Evolutionary conservation across 148 eudicot genomes (phyloP), one percentile per base, ranked within the genome.

Genomic region (Chenopodium quinoa): DNA sequence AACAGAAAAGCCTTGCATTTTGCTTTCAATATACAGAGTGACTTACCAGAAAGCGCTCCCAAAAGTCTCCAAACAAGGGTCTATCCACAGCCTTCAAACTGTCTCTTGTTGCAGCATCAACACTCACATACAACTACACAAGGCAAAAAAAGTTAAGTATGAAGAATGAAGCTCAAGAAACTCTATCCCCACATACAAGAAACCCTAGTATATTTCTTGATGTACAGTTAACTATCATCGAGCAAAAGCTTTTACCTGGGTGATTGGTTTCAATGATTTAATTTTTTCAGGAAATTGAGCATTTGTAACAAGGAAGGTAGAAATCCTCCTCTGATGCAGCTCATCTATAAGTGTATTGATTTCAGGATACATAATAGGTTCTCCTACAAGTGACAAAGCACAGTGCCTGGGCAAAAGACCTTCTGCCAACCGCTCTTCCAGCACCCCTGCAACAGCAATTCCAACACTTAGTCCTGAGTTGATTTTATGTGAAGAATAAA

Each of bases 1-100:
- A 62, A 13, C 47, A 50, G 3, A 25, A 66, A 56, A 54, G 52
- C 20, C 19, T 40, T 32, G 64, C 12, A 20, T 67, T 74, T 14
- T 67, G 31, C 63, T 19, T 68, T 27, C 46, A 19, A 27, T 37
- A 2, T 9, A 71, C 56, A 50, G 65, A 73, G 54, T 22, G 34
- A 85, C 94, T 86, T 80, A 93, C 98, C 85, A 91, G 78, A 87
- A 94, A 96, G 20, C 98, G 93, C 88, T 96, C 98, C 99, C 99
- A 96, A 78, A 93, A 96, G 87, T 96, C 99, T 67, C 98, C 92
- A 86, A 96, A 96, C 2, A 96, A 91, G 66, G 99, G 99, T 87
- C 99, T 90, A 86, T 94, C 99, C 82, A 96, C 93, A n/a, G 99
- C 98, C 86, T 96, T 96, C 93, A 96, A 81, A 86, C 93, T 96